A percentile compares a stretch with the other conserved stretches of the same genome.
These are phyloP conservation scores for Linderniella brevidens DNA, from an alignment of 257 asterid genomes.

Conservation along the genomic window DNA sequence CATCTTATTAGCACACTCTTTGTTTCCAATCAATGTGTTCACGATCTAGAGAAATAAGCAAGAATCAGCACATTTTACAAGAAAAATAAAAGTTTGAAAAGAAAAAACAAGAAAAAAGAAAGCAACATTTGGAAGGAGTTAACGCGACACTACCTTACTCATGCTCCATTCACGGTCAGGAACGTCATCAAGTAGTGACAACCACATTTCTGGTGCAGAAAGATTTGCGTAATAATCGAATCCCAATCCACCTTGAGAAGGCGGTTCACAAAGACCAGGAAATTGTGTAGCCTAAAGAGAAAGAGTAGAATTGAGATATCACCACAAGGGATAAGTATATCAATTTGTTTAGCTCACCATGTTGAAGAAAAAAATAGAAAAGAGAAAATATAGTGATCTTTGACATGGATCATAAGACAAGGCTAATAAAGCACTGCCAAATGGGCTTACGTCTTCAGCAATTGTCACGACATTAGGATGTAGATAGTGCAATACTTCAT, in stretches of 20 bases:
- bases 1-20: slow-evolving; percentile 47
- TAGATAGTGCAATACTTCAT: slow-evolving; percentile 71
- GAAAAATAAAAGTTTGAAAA: too few relatives aligned
- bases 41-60: slow-evolving; percentile 40
- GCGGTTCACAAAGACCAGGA: slow-evolving; percentile 89
- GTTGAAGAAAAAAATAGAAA: too few relatives aligned
- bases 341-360: too few relatives aligned
- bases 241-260: slow-evolving; percentile 93
- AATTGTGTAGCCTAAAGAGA: slow-evolving; percentile 61
- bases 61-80: slow-evolving; percentile 9
- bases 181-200: slow-evolving; percentile 46
- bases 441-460: slow-evolving; percentile 85
- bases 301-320: slow-evolving; percentile 14
- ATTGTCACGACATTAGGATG: slow-evolving; percentile 84
- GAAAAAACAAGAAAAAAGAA: too few relatives aligned
- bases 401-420: too few relatives aligned
- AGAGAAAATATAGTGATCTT: too few relatives aligned
- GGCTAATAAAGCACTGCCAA: too few relatives aligned
- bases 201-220: slow-evolving; percentile 90
- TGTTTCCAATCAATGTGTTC: slow-evolving; percentile 47
- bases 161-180: slow-evolving; percentile 91
- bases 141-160: slow-evolving; percentile 56
- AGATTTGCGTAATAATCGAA: slow-evolving; percentile 80
- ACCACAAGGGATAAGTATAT: not conserved
- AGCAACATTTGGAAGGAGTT: not conserved